Base-by-base conservation (phyloP, 805 yeast genomes). In the Citeromyces matritensis region DNA sequence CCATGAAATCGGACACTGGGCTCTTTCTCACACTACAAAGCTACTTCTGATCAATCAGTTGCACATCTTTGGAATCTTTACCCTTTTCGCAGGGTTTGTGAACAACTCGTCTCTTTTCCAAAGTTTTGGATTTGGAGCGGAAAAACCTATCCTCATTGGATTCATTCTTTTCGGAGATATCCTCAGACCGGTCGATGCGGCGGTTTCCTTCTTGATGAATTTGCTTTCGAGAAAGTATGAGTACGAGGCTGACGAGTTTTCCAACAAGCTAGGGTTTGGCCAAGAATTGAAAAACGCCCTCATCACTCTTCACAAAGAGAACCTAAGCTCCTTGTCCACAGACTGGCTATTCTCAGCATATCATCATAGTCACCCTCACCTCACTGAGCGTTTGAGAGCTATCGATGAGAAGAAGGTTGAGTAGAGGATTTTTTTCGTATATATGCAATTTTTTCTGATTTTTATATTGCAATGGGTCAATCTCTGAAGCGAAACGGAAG, bases 1-100 rank as follows among this genome's bases (percentile, higher is more conserved):
- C n/a, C 99, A 91, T 49, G 99, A 91, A 60, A 78, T 91, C 42
- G 99, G 99, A 32, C 99, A 91, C 53, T 91, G 99, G 99, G 76
- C 78, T 44, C 65, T 80, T 51, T 74, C 79, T 36, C 99, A 91
- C 53, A 78, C 86, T 38, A 61, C 86, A n/a, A 75, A 74, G 49
- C 68, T 78, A 65, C 55, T 91, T 45, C 45, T 67, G 4, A 65
- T 76, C 39, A 61, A 72, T 30, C 86, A 83, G 53, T 50, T 58
- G 4, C 81, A 81, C 42, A 53, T 76, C 32, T 69, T 79, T 42
- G 45, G 69, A 15, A 64, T 74, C 28, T 82, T 86, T 51, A 62
- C 79, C 1, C 48, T 80, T 39, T 86, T 91, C 55, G 70, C 93
- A 2, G 77, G 75, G 1, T 85, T 88, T 43, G 69, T 83, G 48